A percentile compares a stretch with the other conserved stretches of the same genome.
These are phyloP conservation scores for Melanogaster broomeanus DNA, from an alignment of 768 basidiomycete species.

Conservation along the genomic window DNA sequence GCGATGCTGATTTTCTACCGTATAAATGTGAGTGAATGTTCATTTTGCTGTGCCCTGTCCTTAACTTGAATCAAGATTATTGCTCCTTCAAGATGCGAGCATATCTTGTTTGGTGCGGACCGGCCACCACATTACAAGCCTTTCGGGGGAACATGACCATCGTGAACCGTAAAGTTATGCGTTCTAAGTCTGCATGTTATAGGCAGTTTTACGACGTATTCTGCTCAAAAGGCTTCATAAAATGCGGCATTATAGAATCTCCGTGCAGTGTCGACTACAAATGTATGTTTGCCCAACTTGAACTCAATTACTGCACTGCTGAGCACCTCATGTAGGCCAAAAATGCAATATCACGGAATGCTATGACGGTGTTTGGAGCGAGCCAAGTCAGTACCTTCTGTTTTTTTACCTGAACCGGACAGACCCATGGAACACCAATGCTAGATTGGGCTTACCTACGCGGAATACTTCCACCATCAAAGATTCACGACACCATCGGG, in stretches of 20 bases:
- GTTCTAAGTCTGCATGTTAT: constrained; percentile 2
- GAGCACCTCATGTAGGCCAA: not conserved
- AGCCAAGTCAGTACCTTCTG: constrained; percentile 10
- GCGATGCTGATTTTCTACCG: constrained; percentile 7
- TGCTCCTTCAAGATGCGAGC: constrained; percentile 4
- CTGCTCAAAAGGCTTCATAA: too few relatives aligned
- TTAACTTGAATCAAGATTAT: not conserved
- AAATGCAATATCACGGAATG: not conserved
- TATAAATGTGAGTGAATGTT: constrained; percentile 6
- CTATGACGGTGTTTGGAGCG: constrained; percentile 7
- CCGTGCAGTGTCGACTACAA: constrained; percentile 11
- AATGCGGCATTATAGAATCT: not conserved
- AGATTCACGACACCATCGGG: constrained; percentile 9
- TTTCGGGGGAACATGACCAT: constrained; percentile 9
- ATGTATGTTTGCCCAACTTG: not conserved
- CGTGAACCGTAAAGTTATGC: constrained; percentile 10
- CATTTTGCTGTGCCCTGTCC: not conserved
- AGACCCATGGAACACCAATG: not conserved
- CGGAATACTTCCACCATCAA: constrained; percentile 10
- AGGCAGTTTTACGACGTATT: constrained; percentile 10
- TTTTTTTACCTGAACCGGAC: not conserved
- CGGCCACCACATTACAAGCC: constrained; percentile 5
- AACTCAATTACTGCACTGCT: not conserved
- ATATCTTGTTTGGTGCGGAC: constrained; percentile 17
- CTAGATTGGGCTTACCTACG: constrained; percentile 20